phyloP scores from a whole-genome alignment of 108 stramenopile genomes.

The Pseudonitzschia pungens region DNA sequence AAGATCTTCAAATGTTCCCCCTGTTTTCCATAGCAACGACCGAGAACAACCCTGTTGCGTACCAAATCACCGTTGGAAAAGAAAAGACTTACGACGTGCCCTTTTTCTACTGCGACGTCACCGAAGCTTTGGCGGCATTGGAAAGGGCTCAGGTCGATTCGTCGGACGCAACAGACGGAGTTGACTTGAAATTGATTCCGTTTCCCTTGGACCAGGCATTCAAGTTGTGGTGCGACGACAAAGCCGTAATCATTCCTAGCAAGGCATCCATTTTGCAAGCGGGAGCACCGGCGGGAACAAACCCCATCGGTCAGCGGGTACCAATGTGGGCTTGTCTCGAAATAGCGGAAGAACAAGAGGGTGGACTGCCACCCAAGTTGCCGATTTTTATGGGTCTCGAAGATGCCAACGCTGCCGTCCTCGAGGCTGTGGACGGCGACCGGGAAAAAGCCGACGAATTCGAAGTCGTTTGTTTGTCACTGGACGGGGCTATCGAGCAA shows the following conservation, averaged over 20 bases:
- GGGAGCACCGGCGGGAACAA: constrained; percentile 59
- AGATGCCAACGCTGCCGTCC: constrained; percentile 57
- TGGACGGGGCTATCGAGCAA: constrained; percentile 46
- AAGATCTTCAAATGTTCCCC: constrained; percentile 50
- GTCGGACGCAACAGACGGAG: neutral
- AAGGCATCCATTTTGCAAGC: constrained; percentile 48
- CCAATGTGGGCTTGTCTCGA: constrained; percentile 74
- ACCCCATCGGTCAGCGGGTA: constrained; percentile 65
- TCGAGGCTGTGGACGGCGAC: constrained; percentile 50
- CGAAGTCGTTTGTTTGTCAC: constrained; percentile 53
- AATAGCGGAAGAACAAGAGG: constrained; percentile 52
- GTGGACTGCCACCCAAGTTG: constrained; percentile 44
- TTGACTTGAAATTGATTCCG: constrained; percentile 30
- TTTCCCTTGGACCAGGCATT: constrained; percentile 45
- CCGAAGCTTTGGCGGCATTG: constrained; percentile 52
- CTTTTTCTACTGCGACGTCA: constrained; percentile 62
- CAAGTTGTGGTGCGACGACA: constrained; percentile 47
- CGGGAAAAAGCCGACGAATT: constrained; percentile 54
- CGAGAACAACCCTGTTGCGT: constrained; percentile 60
- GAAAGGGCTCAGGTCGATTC: constrained; percentile 38
- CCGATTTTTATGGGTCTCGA: constrained; percentile 63
- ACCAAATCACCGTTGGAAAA: constrained; percentile 30
- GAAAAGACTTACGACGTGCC: constrained; percentile 37
- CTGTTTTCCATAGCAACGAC: constrained; percentile 54
- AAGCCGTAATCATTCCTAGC: constrained; percentile 63